These are phyloP conservation scores for Microsporum audouinii DNA, from an alignment of 2,329 filamentous ascomycete species.

Conservation along the genomic window DNA sequence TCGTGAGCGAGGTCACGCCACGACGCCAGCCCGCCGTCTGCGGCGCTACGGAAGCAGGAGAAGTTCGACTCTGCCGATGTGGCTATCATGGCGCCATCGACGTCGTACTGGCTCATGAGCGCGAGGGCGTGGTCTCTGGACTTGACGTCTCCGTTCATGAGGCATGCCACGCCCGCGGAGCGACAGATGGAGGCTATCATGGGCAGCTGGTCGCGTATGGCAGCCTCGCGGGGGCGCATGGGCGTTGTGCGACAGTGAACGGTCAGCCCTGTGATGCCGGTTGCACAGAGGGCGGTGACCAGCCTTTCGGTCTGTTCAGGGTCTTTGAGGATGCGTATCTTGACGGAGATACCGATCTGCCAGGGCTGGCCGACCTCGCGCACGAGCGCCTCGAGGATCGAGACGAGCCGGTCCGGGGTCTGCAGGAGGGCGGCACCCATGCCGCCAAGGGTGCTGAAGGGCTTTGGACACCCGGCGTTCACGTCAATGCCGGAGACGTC, in stretches of 20 bases:
- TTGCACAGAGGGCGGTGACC: constrained; percentile 66
- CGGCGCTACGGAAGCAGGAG: constrained; percentile 64
- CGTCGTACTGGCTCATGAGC: constrained; percentile 67
- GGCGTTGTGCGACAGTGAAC: constrained; percentile 93
- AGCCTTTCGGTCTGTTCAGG: constrained; percentile 63
- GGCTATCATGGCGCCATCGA: constrained; percentile 94
- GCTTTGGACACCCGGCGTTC: constrained; percentile 96
- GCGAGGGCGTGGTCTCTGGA: constrained; percentile 58
- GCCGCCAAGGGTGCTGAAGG: constrained; percentile 82
- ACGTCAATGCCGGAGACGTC: constrained; percentile 94
- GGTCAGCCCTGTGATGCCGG: constrained; percentile 84
- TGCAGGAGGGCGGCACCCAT: constrained; percentile 89
- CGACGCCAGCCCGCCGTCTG: constrained; percentile 56
- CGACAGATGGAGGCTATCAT: constrained; percentile 76
- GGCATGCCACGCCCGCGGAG: constrained; percentile 74
- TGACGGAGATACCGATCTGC: constrained; percentile 89
- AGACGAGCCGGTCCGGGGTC: constrained; percentile 70
- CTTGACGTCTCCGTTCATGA: constrained; percentile 91
- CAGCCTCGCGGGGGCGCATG: constrained; percentile 82
- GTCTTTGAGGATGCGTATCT: constrained; percentile 79
- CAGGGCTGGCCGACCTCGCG: constrained; percentile 63
- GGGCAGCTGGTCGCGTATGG: constrained; percentile 70
- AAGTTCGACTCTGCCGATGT: constrained; percentile 84
- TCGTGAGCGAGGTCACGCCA: constrained; percentile 69
- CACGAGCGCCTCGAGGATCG: constrained; percentile 75